phyloP scores from a whole-genome alignment of 1,284 basidiomycete genomes.

The Ustilago sp. region DNA sequence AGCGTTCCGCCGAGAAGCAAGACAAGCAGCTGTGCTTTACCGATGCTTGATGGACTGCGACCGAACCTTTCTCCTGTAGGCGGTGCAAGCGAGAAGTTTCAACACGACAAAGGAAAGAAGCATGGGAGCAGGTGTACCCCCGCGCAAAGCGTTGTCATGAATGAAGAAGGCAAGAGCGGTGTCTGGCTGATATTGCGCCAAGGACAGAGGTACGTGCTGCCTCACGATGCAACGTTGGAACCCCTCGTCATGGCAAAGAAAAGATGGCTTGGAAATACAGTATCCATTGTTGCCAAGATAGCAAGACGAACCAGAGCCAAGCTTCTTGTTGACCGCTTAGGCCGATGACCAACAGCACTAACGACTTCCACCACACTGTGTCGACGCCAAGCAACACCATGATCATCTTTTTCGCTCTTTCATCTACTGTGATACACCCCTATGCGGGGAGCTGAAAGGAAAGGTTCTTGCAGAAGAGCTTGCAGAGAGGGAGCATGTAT shows the following conservation, averaged over 20 bases:
- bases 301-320: neutral
- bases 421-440: neutral
- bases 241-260: neutral
- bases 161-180: neutral
- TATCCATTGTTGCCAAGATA: neutral
- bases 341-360: neutral
- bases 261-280: neutral
- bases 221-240: neutral
- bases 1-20: neutral
- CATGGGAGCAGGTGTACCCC: neutral
- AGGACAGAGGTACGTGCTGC: slow-evolving; percentile 25
- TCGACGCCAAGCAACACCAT: neutral
- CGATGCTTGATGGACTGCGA: neutral
- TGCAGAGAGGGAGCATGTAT: slow-evolving; percentile 2
- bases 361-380: neutral
- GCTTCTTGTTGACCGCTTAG: neutral
- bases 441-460: neutral
- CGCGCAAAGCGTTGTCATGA: neutral
- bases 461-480: neutral
- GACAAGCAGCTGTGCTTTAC: neutral
- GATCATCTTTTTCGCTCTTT: neutral
- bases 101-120: neutral
- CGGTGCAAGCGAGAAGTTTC: neutral
- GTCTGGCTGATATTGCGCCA: slow-evolving; percentile 10
- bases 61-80: neutral